Percentiles rank a stretch among this genome's conserved stretches.
Evolutionary conservation across 1,284 basidiomycete species (phyloP).

Genomic region (Cutaneotrichosporon arboriforme): DNA sequence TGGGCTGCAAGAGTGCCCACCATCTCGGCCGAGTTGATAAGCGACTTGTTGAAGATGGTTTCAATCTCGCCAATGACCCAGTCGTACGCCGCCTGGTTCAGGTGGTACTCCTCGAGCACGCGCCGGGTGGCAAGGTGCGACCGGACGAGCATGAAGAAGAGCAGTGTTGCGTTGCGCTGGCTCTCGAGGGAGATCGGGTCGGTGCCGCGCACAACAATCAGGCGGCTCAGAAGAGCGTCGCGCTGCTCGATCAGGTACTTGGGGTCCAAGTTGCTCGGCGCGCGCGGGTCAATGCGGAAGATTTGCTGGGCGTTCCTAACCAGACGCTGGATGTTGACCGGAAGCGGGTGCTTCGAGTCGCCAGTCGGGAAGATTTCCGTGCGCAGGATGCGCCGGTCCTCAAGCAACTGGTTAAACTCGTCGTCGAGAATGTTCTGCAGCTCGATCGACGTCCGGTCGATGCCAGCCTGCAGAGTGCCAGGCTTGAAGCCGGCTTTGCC

Average conservation of each 20-base stretch:
- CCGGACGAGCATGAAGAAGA: constrained; percentile 90
- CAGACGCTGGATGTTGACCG: constrained; percentile 90
- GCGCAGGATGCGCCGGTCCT: constrained; percentile 73
- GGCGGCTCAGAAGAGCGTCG: constrained; percentile 61
- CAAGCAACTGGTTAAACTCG: constrained; percentile 70
- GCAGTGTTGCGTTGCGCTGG: constrained; percentile 82
- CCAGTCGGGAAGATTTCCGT: constrained; percentile 77
- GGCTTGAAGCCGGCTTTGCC: constrained; percentile 67
- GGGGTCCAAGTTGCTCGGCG: constrained; percentile 88
- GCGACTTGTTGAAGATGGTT: constrained; percentile 83
- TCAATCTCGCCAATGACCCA: constrained; percentile 98
- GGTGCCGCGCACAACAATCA: constrained; percentile 82
- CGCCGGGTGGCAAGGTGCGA: constrained; percentile 76
- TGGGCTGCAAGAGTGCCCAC: constrained; percentile 97
- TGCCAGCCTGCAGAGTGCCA: constrained; percentile 85
- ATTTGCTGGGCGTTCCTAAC: constrained; percentile 94
- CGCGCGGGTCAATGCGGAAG: constrained; percentile 92
- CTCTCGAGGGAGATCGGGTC: constrained; percentile 68
- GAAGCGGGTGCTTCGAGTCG: constrained; percentile 67
- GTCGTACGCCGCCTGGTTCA: constrained; percentile 88
- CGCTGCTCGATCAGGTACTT: constrained; percentile 78
- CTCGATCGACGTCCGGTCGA: constrained; percentile 81
- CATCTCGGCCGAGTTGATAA: constrained; percentile 96
- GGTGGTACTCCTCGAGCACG: constrained; percentile 77
- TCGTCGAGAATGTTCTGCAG: constrained; percentile 86